Conservation (phyloP, 2,329 filamentous ascomycete species). For the Daldinia sp. region DNA sequence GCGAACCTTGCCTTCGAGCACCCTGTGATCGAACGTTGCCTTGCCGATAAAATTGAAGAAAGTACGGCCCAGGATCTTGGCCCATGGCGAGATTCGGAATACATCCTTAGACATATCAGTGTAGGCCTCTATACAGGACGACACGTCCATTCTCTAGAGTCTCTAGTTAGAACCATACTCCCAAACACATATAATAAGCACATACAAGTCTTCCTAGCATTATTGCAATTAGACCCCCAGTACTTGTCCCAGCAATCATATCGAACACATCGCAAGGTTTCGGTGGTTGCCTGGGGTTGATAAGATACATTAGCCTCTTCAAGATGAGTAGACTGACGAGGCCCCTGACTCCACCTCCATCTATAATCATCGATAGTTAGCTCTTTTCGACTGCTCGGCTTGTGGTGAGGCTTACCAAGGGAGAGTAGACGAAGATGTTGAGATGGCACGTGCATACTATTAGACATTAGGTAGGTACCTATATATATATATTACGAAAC, state of each 20-base stretch:
- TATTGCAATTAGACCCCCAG: constrained; percentile 7
- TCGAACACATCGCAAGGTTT: constrained; percentile 11
- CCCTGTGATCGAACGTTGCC: not conserved
- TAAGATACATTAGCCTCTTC: not conserved
- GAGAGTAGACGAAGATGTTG: not conserved
- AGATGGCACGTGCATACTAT: not conserved
- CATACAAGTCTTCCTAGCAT: not conserved
- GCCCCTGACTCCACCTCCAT: not conserved
- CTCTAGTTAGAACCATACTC: not conserved
- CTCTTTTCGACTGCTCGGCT: not conserved
- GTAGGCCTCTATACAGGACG: not conserved
- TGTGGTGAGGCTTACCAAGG: not conserved
- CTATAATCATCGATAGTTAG: not conserved
- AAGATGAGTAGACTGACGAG: not conserved
- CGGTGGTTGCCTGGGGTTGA: not conserved
- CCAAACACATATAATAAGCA: not conserved
- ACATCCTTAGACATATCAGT: not conserved
- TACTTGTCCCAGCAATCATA: constrained; percentile 6
- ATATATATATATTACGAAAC: not conserved
- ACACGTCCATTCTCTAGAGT: not conserved
- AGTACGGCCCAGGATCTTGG: not conserved
- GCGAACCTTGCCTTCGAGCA: not conserved
- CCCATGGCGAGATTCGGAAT: not conserved
- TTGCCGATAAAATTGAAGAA: not conserved
- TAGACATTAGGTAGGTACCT: no score